phyloP scores from a whole-genome alignment of 208 protist genomes.

The Naegleria fowleri region DNA sequence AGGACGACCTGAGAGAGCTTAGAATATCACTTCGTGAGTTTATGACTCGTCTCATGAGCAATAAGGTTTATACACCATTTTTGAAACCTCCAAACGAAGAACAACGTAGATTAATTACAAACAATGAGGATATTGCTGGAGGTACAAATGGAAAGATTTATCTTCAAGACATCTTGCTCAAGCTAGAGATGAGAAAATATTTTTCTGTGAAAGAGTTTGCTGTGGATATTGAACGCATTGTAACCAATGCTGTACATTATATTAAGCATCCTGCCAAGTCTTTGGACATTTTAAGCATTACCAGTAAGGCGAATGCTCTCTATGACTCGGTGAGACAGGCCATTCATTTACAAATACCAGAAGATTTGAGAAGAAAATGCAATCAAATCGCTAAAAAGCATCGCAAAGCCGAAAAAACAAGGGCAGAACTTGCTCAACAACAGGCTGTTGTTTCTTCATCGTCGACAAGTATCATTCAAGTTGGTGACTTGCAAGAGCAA shows the following conservation, averaged over 20 bases:
- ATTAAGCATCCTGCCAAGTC: background rate
- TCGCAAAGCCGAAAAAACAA: background rate
- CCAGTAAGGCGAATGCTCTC: background rate
- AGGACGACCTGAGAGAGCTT: background rate
- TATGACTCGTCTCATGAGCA: background rate
- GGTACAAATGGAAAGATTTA: background rate
- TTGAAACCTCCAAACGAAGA: background rate
- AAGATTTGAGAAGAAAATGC: slow-evolving; percentile 10
- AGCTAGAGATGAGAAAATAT: background rate
- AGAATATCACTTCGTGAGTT: background rate
- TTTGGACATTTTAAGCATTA: background rate
- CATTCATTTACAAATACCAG: background rate
- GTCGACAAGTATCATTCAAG: too few relatives aligned
- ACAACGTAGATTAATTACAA: background rate
- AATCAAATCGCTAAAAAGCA: background rate
- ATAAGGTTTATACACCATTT: background rate
- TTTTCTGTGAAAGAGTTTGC: background rate
- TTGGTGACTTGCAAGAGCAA: background rate
- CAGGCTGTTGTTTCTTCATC: background rate
- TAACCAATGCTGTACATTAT: background rate
- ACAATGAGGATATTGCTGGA: background rate
- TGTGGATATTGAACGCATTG: background rate
- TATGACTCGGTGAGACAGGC: background rate
- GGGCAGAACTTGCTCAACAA: background rate
- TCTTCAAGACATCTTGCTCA: background rate